A percentile compares a stretch with the other conserved stretches of the same genome.
Evolutionary conservation across 441 rosid species (phyloP).

Genomic region (Omphalea diandra): DNA sequence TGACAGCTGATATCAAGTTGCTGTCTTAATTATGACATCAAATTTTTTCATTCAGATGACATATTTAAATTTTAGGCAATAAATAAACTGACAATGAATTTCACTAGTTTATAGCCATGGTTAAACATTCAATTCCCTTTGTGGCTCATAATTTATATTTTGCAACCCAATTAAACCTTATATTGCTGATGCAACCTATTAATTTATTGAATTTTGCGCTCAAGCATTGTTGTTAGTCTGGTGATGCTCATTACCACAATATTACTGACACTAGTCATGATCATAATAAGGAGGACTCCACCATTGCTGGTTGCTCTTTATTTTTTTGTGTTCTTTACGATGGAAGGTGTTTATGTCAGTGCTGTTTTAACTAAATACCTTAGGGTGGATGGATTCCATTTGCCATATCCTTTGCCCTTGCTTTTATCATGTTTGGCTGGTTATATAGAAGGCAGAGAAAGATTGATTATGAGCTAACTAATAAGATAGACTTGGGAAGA

Average conservation of each 20-base stretch:
- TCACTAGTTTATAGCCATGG: not conserved
- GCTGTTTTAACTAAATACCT: constrained; percentile 53
- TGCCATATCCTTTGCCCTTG: constrained; percentile 58
- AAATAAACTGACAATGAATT: too few species aligned
- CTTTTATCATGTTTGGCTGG: constrained; percentile 68
- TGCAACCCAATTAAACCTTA: not conserved
- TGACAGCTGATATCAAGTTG: too few species aligned
- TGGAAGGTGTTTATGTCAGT: constrained; percentile 73
- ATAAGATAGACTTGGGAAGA: constrained; percentile 44
- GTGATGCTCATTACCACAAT: constrained; percentile 68
- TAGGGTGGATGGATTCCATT: constrained; percentile 78
- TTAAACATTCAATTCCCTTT: not conserved
- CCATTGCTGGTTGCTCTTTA: constrained; percentile 37
- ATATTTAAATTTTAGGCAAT: too few species aligned
- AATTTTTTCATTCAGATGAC: too few species aligned
- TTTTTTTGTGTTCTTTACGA: constrained; percentile 45
- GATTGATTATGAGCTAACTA: constrained; percentile 54
- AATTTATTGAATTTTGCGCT: constrained; percentile 17
- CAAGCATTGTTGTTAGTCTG: constrained; percentile 69
- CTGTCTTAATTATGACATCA: too few species aligned
- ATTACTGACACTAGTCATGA: constrained; percentile 56
- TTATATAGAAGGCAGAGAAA: constrained; percentile 69
- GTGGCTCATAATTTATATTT: not conserved
- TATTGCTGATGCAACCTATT: not conserved
- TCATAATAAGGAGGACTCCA: constrained; percentile 59